Evolutionary conservation across 345 rosid species (phyloP), one percentile per base, ranked within the genome.

Genomic region (Theobroma cacao): DNA sequence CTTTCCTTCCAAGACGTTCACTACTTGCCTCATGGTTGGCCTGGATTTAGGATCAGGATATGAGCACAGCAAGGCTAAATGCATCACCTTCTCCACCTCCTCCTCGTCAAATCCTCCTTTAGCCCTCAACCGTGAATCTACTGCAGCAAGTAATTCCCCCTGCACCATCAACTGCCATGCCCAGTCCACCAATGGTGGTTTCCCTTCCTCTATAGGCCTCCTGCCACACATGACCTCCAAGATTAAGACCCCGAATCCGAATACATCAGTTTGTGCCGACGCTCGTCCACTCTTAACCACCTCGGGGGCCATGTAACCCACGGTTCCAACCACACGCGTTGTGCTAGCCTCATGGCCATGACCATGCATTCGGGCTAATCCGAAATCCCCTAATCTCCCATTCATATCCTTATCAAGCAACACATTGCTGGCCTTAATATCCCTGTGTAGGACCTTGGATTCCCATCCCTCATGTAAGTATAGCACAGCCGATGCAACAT

Each of bases 401-500:
- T 84, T 82, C 97, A 91, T 89, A 5, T 95, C 93, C 75, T 83
- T 78, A 71, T 91, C 97, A 13, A 90, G 93, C 3, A 94, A 85
- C 63, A 94, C 93, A 52, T 94, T 93, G 79, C 98, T 89, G 12
- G 98, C 92, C 83, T 94, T 90, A 58, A 93, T 90, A 78, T 95
- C 94, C 52, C 98, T 86, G 22, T 89, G 98, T 2, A 95, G 80
- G 24, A 95, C 97, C 77, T 82, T 90, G 59, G 86, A 79, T 47
- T 90, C 94, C 98, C 97, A 91, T 71, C 94, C 98, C 55, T 95
- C 91, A 18, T 88, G 98, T 26, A 94, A 81, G 69, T 88, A 91
- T 50, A 90, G 73, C 7, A 95, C 55, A 1, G 93, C 98, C 0
- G 76, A 76, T 78, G 93, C 98, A 1, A 91, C 97, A 55, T 94